These are phyloP conservation scores for Ceratobasidium sp. DNA, from an alignment of 1,284 basidiomycete species.

Conservation along the genomic window DNA sequence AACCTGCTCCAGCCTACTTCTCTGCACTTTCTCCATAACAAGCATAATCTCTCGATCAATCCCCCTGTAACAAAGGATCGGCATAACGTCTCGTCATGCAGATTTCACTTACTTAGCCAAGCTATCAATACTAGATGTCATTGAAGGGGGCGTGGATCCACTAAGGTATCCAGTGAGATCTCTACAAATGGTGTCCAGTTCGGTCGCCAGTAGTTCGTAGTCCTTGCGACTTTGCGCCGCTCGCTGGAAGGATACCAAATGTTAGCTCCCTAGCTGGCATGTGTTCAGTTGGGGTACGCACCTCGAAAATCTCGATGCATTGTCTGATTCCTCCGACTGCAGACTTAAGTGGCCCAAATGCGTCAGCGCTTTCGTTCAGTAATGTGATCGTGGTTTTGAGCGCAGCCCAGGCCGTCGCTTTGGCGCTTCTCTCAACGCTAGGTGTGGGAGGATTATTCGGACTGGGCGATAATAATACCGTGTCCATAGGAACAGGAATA, in stretches of 20 bases:
- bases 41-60: neutral
- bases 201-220: neutral
- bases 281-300: neutral
- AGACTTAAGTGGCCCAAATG: conserved; percentile 13
- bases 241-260: neutral
- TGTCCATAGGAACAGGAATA: too few species aligned
- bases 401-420: neutral
- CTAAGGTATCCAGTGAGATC: neutral
- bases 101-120: neutral
- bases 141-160: neutral
- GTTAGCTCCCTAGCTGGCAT: neutral
- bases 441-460: too few species aligned
- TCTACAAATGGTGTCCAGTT: neutral
- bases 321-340: neutral
- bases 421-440: too few species aligned
- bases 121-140: neutral
- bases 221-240: neutral
- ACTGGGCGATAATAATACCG: too few species aligned
- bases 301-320: conserved; percentile 24
- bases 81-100: neutral
- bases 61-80: neutral
- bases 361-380: neutral
- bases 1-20: neutral
- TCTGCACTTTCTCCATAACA: neutral
- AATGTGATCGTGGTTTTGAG: neutral